Percentiles rank a stretch among this genome's conserved stretches.
These are phyloP conservation scores for Huntiella moniliformis DNA, from an alignment of 2,329 filamentous ascomycete genomes.

Conservation along the genomic window DNA sequence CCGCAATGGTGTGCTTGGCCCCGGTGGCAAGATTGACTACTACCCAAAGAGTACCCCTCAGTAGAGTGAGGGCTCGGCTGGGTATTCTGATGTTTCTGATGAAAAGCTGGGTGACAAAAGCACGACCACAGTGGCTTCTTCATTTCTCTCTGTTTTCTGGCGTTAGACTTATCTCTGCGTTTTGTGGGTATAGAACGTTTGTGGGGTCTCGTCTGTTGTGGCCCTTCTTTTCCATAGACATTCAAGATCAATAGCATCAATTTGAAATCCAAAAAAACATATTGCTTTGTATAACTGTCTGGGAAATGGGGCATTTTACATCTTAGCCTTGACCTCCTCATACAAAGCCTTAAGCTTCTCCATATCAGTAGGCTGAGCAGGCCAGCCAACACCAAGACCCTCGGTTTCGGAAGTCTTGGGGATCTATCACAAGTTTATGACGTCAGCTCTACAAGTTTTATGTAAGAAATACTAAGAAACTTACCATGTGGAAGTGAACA, in stretches of 20 bases:
- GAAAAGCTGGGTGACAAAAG: neutral
- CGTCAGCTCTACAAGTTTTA: neutral
- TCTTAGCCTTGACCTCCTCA: conserved; percentile 77
- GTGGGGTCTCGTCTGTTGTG: too few species aligned
- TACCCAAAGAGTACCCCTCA: conserved; percentile 28
- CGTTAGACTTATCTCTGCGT: neutral
- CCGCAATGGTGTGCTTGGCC: conserved; percentile 51
- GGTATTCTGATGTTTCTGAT: too few species aligned
- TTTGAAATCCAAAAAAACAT: too few species aligned
- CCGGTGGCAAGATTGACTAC: conserved; percentile 50
- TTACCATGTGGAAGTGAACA: conserved; percentile 87
- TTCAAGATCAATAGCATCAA: too few species aligned
- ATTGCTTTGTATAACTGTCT: too few species aligned
- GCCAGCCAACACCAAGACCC: conserved; percentile 68
- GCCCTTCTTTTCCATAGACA: too few species aligned
- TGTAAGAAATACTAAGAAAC: conserved; percentile 13
- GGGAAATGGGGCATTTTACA: conserved; percentile 29
- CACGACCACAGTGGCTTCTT: neutral
- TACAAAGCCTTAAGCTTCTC: conserved; percentile 59
- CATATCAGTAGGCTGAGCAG: conserved; percentile 57
- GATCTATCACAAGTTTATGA: conserved; percentile 37
- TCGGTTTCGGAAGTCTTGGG: conserved; percentile 77
- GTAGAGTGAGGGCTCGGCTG: neutral
- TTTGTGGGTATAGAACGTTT: neutral
- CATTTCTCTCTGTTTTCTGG: neutral